A percentile compares a stretch with the other conserved stretches of the same genome.
phyloP scores from a whole-genome alignment of 139 green algal genomes.

The Volvox africanus region DNA sequence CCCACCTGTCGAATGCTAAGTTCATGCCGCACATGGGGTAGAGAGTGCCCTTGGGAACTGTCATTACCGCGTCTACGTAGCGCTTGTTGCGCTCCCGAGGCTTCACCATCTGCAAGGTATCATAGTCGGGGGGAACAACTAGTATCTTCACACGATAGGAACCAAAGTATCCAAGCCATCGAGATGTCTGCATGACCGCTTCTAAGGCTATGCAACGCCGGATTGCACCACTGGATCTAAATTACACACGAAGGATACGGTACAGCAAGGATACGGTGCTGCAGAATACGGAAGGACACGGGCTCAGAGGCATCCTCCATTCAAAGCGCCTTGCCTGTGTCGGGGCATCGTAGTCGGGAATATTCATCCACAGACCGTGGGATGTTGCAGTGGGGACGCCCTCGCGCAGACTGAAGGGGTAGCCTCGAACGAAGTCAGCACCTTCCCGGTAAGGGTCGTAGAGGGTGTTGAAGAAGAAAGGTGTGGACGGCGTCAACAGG shows the following conservation, averaged over 20 bases:
- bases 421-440: constrained; percentile 81
- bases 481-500: constrained; percentile 91
- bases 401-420: constrained; percentile 92
- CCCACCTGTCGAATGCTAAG: constrained; percentile 89
- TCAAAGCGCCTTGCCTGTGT: constrained; percentile 69
- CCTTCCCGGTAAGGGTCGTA: constrained; percentile 92
- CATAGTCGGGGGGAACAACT: neutral
- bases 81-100: constrained; percentile 93
- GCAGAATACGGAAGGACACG: neutral
- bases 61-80: constrained; percentile 97
- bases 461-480: constrained; percentile 99
- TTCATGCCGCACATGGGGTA: constrained; percentile 99
- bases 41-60: constrained; percentile 94
- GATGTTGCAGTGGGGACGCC: constrained; percentile 92
- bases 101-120: constrained; percentile 93
- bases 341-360: constrained; percentile 98
- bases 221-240: neutral
- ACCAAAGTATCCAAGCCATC: neutral
- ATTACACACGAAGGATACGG: neutral
- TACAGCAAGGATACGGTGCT: neutral
- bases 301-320: neutral
- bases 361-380: constrained; percentile 98
- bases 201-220: neutral
- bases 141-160: neutral
- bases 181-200: neutral